Evolutionary conservation across 2,329 filamentous ascomycete genomes (phyloP), one percentile per base, ranked within the genome.

Genomic region (Lasiodiplodia gonubiensis): DNA sequence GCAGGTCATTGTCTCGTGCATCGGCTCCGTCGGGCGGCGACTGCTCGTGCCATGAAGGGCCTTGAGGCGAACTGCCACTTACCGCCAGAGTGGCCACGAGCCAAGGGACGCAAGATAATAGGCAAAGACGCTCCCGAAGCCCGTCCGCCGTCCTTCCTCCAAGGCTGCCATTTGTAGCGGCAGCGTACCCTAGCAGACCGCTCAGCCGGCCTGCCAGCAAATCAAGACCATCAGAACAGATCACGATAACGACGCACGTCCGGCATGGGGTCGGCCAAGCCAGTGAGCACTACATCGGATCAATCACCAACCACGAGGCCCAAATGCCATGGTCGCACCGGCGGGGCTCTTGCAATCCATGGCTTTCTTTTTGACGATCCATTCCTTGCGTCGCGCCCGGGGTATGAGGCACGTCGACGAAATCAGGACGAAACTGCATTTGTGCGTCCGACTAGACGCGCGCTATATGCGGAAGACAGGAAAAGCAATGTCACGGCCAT

Each of bases 221-320:
- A 64, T 54, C 61, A 64, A 14, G 35, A 18, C 25, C 23, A 18
- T 25, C 49, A 10, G 33, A 39, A 18, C 42, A 46, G 33, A 54
- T 42, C 30, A 30, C 61, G 61, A 64, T 54, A 42, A 54, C 33
- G 60, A 52, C 42, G 61, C 61, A 46, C 61, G 33, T 64, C 49
- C 30, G 49, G 35, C 61, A 64, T 64, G 49, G 61, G 57, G 16
- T 39, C 23, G 39, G 23, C 5, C 35, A 42, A 42, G 57, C 57
- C 57, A 60, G 59, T 63, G 59, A 63, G 59, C 59, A 52, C 59
- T 63, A 63, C 27, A 48, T 63, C 59, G 59, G 59, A 63, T 63
- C 59, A 63, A 63, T 48, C 59, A 63, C 59, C 59, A 63, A 51
- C 59, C 59, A 63, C 59, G 59, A 51, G 39, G 57, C 16, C 39